Evolutionary conservation across 1,139 yeast species (phyloP).

Genomic region (Sugiyamaella japonica): DNA sequence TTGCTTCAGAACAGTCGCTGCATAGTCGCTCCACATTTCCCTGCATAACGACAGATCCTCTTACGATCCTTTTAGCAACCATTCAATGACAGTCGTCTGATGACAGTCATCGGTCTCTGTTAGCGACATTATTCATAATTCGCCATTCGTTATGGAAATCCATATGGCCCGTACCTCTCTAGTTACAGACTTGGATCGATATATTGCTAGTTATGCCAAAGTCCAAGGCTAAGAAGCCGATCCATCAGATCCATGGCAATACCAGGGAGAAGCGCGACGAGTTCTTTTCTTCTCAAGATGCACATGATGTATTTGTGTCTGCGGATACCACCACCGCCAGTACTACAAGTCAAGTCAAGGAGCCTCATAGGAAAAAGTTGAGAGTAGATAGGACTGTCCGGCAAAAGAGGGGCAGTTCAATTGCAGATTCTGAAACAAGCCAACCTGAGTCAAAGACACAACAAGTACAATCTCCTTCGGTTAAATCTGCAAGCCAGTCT

Average conservation of each 20-base stretch:
- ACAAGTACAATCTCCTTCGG: no score
- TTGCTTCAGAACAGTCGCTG: not conserved
- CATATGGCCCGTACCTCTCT: not conserved
- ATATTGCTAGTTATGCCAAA: not conserved
- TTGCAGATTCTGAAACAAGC: not conserved
- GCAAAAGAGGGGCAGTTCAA: no score
- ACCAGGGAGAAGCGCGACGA: constrained; percentile 20
- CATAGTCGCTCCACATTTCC: no score
- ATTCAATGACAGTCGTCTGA: not conserved
- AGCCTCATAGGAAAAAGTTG: constrained; percentile 1
- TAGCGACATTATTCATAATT: not conserved
- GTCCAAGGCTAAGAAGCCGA: not conserved
- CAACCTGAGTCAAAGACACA: not conserved
- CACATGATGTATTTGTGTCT: constrained; percentile 1
- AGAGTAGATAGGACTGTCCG: not conserved
- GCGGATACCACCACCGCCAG: constrained; percentile 6
- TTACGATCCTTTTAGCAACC: not conserved
- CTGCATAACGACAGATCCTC: no score
- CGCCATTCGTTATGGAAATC: not conserved
- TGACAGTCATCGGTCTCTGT: not conserved
- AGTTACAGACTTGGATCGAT: not conserved
- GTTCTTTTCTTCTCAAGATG: constrained; percentile 24
- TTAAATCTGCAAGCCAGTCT: not conserved
- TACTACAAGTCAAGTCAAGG: not conserved
- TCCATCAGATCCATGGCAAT: constrained; percentile 19